Percentiles rank a stretch among this genome's conserved stretches.
phyloP scores from a whole-genome alignment of 352 stramenopile species.

The Globisporangium cystogenes region DNA sequence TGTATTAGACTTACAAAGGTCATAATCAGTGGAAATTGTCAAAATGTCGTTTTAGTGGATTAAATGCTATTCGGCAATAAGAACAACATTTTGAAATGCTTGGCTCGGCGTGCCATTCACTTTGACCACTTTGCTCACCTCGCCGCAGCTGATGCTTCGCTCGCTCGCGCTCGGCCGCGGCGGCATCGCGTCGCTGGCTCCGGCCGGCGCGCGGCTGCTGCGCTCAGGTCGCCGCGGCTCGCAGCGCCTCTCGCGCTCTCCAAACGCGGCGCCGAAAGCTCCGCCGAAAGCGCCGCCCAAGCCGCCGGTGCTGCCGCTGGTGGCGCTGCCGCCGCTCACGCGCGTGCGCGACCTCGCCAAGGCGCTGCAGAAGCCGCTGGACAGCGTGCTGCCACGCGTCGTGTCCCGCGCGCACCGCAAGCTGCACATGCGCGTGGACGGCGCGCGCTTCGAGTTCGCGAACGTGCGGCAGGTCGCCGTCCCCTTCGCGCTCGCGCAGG shows the following conservation, averaged over 20 bases:
- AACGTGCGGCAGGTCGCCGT: conserved; percentile 75
- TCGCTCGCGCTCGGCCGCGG: conserved; percentile 1
- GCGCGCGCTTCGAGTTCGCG: conserved; percentile 54
- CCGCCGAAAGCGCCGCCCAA: neutral
- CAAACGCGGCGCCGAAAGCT: neutral
- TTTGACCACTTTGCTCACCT: too few species aligned
- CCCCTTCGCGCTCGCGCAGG: conserved; percentile 52
- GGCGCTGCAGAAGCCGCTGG: conserved; percentile 47
- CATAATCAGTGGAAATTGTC: too few species aligned
- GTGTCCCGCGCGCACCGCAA: conserved; percentile 50
- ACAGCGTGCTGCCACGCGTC: conserved; percentile 67
- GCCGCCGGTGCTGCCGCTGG: conserved; percentile 7
- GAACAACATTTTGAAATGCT: too few species aligned
- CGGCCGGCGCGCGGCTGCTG: neutral
- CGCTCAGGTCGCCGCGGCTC: conserved; percentile 12
- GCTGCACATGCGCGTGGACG: conserved; percentile 44
- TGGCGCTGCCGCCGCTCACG: conserved; percentile 38
- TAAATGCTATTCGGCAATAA: too few species aligned
- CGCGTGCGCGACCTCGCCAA: conserved; percentile 77
- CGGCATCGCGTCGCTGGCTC: neutral
- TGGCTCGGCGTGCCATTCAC: too few species aligned
- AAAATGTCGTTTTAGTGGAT: too few species aligned
- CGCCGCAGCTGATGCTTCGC: too few species aligned
- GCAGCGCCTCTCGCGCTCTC: conserved; percentile 5
- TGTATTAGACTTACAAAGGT: too few species aligned